Evolutionary conservation across 345 rosid species (phyloP), one percentile per base, ranked within the genome.

Genomic region (Tarenaya hassleriana): DNA sequence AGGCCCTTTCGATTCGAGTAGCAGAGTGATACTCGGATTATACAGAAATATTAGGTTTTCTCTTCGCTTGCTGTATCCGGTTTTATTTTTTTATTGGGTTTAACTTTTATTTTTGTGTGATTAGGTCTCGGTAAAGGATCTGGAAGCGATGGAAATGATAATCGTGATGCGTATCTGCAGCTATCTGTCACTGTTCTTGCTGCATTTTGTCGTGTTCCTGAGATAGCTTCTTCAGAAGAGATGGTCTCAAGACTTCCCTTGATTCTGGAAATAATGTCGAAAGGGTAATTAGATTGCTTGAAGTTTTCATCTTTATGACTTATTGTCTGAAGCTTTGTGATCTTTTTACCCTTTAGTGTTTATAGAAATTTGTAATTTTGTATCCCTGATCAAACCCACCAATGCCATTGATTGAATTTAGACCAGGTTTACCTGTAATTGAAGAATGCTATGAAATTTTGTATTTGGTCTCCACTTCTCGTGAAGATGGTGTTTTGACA

Each of bases 401-500:
- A 37, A 13, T 37, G 41, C 15, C n/a, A n/a, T 50, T 49, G 35
- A 15, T 7, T 12, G 53, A 56, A 64, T 56, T 44, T 76, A 88
- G 96, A 52, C 45, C 71, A 4, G 56, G 47, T 20, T 52, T 60
- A 6, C 59, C 67, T 35, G 63, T 75, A 56, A 63, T 77, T 14
- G 88, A 86, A 68, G 94, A 84, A 59, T 78, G 86, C 68, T 84
- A 69, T 69, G 96, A 90, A 59, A 59, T 86, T 69, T 63, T 90
- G 42, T 84, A 73, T 68, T 65, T 84, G 70, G 82, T 80, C 10
- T 67, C 77, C 47, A 43, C 84, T n/a, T 75, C 94, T 55, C 67
- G 58, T 41, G 79, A 76, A 48, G 68, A 68, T 66, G 96, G 88
- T 52, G 59, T 73, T 49, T 54, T 35, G 32, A 18, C 57, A 16